Percentiles rank a stretch among this genome's conserved stretches.
phyloP scores from a whole-genome alignment of 1,284 basidiomycete genomes.

The Takashimella tepidaria region DNA sequence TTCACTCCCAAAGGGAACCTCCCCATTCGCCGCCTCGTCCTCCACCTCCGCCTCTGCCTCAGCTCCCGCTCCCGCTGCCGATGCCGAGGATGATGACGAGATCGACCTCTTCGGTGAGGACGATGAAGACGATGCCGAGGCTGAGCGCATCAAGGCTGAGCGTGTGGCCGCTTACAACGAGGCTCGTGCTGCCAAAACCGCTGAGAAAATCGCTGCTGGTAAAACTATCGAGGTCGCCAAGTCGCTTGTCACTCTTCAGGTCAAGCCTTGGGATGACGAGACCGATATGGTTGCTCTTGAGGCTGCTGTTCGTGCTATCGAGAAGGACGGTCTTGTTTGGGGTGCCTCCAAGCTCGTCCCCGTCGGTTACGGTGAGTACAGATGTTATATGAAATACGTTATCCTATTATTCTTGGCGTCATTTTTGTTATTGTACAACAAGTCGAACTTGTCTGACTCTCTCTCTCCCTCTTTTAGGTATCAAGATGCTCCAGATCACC shows the following conservation, averaged over 20 bases:
- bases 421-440: background rate
- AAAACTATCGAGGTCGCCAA: conserved; percentile 73
- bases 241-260: conserved; percentile 77
- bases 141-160: conserved; percentile 89
- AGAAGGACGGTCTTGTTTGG: conserved; percentile 92
- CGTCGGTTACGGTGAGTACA: conserved; percentile 58
- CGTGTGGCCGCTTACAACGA: conserved; percentile 90
- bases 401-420: no score
- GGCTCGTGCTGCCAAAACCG: conserved; percentile 86
- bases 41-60: conserved; percentile 45
- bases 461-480: conserved; percentile 52
- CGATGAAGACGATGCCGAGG: conserved; percentile 72
- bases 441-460: background rate
- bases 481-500: conserved; percentile 87
- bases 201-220: conserved; percentile 49
- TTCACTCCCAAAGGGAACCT: conserved; percentile 76
- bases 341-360: conserved; percentile 77
- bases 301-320: conserved; percentile 73
- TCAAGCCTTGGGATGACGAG: conserved; percentile 99
- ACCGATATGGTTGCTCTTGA: conserved; percentile 93
- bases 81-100: conserved; percentile 82
- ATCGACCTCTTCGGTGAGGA: conserved; percentile 90
- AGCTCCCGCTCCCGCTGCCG: conserved; percentile 52
- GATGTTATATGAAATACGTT: background rate
- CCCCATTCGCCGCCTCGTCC: conserved; percentile 68